Base-by-base conservation (phyloP, 164 flowering plant genomes). In the Vitis rotundifolia region DNA sequence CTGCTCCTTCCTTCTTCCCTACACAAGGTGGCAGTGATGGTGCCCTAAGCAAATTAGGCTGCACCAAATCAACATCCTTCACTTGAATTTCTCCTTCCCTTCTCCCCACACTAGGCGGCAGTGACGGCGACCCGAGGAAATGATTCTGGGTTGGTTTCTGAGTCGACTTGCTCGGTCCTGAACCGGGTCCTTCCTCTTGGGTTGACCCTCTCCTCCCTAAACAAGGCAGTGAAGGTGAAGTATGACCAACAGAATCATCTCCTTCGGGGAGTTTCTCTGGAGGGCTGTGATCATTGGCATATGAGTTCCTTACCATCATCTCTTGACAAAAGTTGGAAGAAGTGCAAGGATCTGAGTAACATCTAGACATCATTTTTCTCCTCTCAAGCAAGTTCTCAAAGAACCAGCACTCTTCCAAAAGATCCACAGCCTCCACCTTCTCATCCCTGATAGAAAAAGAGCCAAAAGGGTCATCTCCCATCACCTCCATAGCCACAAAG, bases 361-460 rank as follows among this genome's bases (percentile, higher is more conserved):
- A 83, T 56, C 82, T 81, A 1, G 66, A 12, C 63, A 76, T 77
- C 50, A 61, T 64, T 48, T 53, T 62, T 55, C 64, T 72, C 44
- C 73, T 67, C 5, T 63, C 13, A 7, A 90, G 71, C 79, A 77
- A 75, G 78, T 83, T 88, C 1, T 77, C 76, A 63, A 77, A 88
- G 75, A 86, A 90, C 94, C 91, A 90, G 50, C 61, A 72, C 63
- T 84, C 87, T 31, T 90, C 94, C 59, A 88, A 68, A 10, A 88
- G 84, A 72, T 84, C 81, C 52, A 78, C 68, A 49, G 78, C 65
- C 63, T 67, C 81, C 61, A 18, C 74, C 29, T 47, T 26, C 22
- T 62, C 72, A 61, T 28, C 57, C 0, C 67, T 53, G 44, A 28
- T 11, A 50, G 64, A 59, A 29, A 67, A 76, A 1, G 70, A 14